Evolutionary conservation across 148 eudicot species (phyloP).

Genomic region (Chenopodium album): DNA sequence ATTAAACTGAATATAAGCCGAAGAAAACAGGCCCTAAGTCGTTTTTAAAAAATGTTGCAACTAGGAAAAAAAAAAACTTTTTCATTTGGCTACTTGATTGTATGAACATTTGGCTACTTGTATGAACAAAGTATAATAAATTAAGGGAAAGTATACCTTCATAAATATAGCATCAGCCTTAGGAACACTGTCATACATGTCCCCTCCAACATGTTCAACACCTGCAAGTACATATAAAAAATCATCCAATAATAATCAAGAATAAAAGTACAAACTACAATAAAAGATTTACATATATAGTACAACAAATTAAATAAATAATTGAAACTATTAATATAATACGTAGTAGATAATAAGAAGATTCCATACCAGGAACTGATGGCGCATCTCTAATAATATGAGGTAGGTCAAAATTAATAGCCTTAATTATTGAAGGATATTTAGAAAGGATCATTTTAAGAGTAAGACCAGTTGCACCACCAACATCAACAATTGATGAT

Average conservation of each 20-base stretch:
- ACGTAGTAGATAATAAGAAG: background rate
- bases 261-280: background rate
- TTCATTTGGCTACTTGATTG: no score
- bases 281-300: no score
- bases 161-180: conserved; percentile 26
- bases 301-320: no score
- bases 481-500: conserved; percentile 25
- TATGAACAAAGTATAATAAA: no score
- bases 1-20: no score
- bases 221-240: conserved; percentile 15
- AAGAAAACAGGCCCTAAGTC: no score
- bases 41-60: no score
- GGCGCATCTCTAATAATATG: conserved; percentile 30
- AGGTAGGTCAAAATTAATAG: conserved; percentile 29
- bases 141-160: conserved; percentile 20
- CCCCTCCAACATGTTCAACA: conserved; percentile 36
- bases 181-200: conserved; percentile 35
- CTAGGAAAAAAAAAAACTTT: no score
- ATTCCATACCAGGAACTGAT: conserved; percentile 13
- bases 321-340: no score
- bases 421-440: conserved; percentile 25
- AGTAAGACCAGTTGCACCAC: conserved; percentile 28
- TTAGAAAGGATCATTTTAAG: conserved; percentile 19
- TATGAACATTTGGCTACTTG: no score
- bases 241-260: background rate